A percentile compares a stretch with the other conserved stretches of the same genome.
These are phyloP conservation scores for Dactylellina sp. DNA, from an alignment of 2,329 filamentous ascomycete species.

Conservation along the genomic window DNA sequence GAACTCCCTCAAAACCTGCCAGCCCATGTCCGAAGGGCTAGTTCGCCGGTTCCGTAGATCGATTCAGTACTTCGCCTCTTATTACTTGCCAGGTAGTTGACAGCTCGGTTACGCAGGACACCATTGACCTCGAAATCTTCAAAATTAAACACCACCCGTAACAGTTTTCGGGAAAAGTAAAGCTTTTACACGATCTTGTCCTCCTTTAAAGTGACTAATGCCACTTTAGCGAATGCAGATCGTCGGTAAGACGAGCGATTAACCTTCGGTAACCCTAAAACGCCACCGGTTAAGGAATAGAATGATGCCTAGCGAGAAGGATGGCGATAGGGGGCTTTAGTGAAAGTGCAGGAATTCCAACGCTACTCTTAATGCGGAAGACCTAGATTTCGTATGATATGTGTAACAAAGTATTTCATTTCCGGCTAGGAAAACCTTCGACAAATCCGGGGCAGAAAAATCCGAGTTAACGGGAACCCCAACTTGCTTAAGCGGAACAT, in stretches of 20 bases:
- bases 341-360: not conserved
- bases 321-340: not conserved
- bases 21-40: not conserved
- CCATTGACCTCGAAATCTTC: not conserved
- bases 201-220: constrained; percentile 10
- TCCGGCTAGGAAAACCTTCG: not conserved
- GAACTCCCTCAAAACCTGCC: no score
- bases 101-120: constrained; percentile 29
- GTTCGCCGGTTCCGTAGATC: constrained; percentile 15
- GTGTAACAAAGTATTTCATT: not conserved
- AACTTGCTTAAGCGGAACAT: not conserved
- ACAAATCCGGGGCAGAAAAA: constrained; percentile 12
- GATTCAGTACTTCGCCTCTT: not conserved
- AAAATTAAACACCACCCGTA: not conserved
- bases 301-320: constrained; percentile 4
- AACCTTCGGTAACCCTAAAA: constrained; percentile 21
- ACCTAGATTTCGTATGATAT: not conserved
- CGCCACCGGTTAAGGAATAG: not conserved
- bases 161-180: constrained; percentile 28
- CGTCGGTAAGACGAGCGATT: not conserved
- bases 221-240: not conserved
- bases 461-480: not conserved
- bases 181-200: constrained; percentile 13
- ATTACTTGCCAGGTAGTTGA: constrained; percentile 14
- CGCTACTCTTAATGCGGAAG: constrained; percentile 10